Conservation (phyloP, 2,329 filamentous ascomycete species). For the Scedosporium boydii region DNA sequence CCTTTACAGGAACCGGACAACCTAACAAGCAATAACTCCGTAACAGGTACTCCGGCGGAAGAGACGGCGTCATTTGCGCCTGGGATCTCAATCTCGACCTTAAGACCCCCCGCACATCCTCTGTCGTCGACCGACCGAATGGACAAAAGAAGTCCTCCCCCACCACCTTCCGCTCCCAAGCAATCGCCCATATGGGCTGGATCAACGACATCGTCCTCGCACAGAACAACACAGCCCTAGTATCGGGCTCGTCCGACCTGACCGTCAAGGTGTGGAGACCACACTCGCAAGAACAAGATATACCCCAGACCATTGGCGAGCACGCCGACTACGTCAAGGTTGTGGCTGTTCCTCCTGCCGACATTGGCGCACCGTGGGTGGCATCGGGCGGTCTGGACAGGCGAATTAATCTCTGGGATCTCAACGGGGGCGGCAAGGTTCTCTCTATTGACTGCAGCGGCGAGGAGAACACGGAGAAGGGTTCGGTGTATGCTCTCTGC, state of each 20-base stretch:
- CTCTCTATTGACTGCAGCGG: constrained; percentile 78
- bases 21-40: constrained; percentile 15
- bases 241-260: constrained; percentile 88
- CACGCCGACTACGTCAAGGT: constrained; percentile 97
- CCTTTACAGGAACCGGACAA: constrained; percentile 6
- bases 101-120: constrained; percentile 20
- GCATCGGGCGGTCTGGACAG: constrained; percentile 90
- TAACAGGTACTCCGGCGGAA: constrained; percentile 81
- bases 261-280: constrained; percentile 91
- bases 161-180: constrained; percentile 51
- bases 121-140: constrained; percentile 14
- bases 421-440: constrained; percentile 77
- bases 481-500: constrained; percentile 85
- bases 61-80: constrained; percentile 90
- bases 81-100: constrained; percentile 81
- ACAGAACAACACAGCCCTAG: constrained; percentile 66
- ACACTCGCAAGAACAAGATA: constrained; percentile 41
- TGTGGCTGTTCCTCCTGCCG: constrained; percentile 61
- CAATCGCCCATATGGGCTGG: constrained; percentile 84
- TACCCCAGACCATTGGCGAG: constrained; percentile 66
- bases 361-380: constrained; percentile 67
- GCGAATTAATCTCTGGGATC: constrained; percentile 87
- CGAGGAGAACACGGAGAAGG: constrained; percentile 79
- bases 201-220: constrained; percentile 85
- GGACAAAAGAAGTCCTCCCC: constrained; percentile 29